Evolutionary conservation across 352 stramenopile genomes (phyloP), one percentile per base, ranked within the genome.

Genomic region (Pythium apleroticum): DNA sequence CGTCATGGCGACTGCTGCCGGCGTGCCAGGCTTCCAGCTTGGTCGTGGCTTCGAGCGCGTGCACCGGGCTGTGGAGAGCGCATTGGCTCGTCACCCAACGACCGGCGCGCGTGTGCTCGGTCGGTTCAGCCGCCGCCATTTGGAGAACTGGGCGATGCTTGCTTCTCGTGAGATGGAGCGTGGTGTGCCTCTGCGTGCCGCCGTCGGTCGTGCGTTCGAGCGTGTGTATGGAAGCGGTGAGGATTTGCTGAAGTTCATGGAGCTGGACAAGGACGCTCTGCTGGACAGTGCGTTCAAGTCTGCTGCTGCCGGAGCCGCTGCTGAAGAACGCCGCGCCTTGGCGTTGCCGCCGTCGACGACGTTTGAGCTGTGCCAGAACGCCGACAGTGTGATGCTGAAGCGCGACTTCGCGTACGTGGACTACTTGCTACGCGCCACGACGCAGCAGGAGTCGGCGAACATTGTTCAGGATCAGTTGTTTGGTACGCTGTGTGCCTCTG

Each of bases 121-220:
- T 24, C 74, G 78, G 2, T 88, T 94, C 37, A 91, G 86, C 56
- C 80, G 80, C 24, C 77, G 85, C 14, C 80, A 94, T 41, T 64
- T 94, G 27, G 77, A 92, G 49, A 92, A 90, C 46, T 94, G 85
- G 85, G 87, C 83, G 6, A 72, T 85, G 45, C 65, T 94, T 20
- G 69, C 83, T 5, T 81, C 74, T 0, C 72, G 78, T 4, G 85
- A 94, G 68, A 78, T 94, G 45, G 76, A 84, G 19, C 81, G 85
- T 25, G 65, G 60, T 53, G 50, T 76, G 19, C 52, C 60, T 10
- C 20, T 63, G 4, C 7, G 67, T 7, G 4, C 55, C 25, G 69
- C 69, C 41, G 19, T 73, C 9, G 28, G 57, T 11, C 50, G 79
- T 27, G 77, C 83, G 22, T 91, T 94, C 53, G 75, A 75, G 57